Evolutionary conservation across 805 yeast species (phyloP), one percentile per base, ranked within the genome.

Genomic region (Myxozyma vanderwaltii): DNA sequence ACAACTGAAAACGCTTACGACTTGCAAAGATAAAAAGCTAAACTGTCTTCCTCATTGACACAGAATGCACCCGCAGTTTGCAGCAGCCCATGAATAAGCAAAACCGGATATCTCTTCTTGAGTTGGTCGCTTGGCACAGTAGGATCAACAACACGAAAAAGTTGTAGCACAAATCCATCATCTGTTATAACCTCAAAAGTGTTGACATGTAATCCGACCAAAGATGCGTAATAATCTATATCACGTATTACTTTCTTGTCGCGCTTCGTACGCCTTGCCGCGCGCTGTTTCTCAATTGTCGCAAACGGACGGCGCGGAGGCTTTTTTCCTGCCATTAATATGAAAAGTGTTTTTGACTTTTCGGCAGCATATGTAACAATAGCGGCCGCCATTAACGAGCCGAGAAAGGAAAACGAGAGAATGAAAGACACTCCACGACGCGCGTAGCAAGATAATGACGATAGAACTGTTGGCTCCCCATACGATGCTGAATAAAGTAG

Each of bases 11-110:
- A 38, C 10, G 7, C 55, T 3, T 19, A 57, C 64, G 61, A 72
- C 33, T 76, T 74, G 51, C 78, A 77, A 69, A 77, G 79, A 70
- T 79, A 82, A 65, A 75, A 65, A 0, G 92, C 94, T 44, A 94
- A 73, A 10, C 96, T 86, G 59, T 86, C 83, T 57, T 80, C 78
- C 0, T 98, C 99, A n/a, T 88, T 76, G 0, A 96, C 86, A 29
- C 92, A 79, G 71, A 81, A 92, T 0, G 96, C 87, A 0, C 91
- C 97, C 0, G 92, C 84, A 23, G 95, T 86, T 69, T 91, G 96
- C 63, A 92, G 75, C 13, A 92, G 77, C 0, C 99, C 99, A 68
- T 92, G 99, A 21, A 92, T 76, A 62, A 90, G 73, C 23, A 92
- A 75, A 1, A 92, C 76, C 0, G 98, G 98, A 55, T 77, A 78